Evolutionary conservation across 2,329 filamentous ascomycete genomes (phyloP).

Genomic region (Penicillium sp.): DNA sequence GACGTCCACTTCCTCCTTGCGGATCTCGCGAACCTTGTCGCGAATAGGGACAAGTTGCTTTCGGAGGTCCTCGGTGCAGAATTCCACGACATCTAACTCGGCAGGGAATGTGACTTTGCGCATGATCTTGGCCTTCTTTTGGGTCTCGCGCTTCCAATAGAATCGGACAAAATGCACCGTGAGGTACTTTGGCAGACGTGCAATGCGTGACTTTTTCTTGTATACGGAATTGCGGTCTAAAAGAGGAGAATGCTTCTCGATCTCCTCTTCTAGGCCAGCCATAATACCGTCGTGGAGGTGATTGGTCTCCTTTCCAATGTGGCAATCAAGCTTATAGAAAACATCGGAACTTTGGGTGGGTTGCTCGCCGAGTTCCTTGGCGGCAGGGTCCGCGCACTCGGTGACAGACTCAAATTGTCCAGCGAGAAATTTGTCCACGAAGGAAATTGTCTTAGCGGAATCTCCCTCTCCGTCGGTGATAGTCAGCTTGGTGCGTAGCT

Average conservation of each 20-base stretch:
- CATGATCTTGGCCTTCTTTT: constrained; percentile 99
- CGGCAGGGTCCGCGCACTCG: constrained; percentile 77
- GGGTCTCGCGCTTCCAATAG: constrained; percentile 91
- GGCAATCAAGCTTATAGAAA: constrained; percentile 93
- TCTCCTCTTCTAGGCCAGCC: constrained; percentile 76
- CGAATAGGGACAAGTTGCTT: constrained; percentile 83
- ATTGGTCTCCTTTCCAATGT: constrained; percentile 83
- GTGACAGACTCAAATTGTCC: constrained; percentile 75
- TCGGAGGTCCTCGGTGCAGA: constrained; percentile 86
- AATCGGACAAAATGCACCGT: constrained; percentile 97
- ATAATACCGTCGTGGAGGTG: constrained; percentile 85
- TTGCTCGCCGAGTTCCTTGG: constrained; percentile 70
- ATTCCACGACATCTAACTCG: constrained; percentile 89
- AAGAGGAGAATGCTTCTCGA: constrained; percentile 80
- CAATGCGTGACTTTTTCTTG: constrained; percentile 86
- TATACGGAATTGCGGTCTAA: constrained; percentile 77
- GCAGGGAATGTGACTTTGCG: constrained; percentile 95
- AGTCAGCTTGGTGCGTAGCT: constrained; percentile 73
- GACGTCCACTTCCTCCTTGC: constrained; percentile 91
- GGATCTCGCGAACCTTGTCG: constrained; percentile 90
- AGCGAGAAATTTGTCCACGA: constrained; percentile 86
- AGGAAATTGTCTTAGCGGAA: constrained; percentile 57
- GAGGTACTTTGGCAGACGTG: constrained; percentile 87
- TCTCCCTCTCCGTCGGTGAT: constrained; percentile 51
- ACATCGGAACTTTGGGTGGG: constrained; percentile 63